These are phyloP conservation scores for Neoconidiobolus thromboides DNA, from an alignment of 371 early-diverging fungal species.

Conservation along the genomic window DNA sequence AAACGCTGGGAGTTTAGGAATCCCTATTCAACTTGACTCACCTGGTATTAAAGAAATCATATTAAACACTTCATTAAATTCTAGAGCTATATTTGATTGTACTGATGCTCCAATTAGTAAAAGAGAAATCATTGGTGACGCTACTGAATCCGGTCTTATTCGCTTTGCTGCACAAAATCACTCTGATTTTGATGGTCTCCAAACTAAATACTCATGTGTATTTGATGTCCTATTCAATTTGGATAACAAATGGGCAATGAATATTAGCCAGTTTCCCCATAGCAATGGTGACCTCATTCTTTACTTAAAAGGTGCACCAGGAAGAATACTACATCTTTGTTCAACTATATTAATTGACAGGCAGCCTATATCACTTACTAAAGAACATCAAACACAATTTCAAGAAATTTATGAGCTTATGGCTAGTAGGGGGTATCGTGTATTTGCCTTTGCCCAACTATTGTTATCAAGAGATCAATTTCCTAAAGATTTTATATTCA, in stretches of 20 bases:
- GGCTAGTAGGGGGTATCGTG: slow-evolving; percentile 85
- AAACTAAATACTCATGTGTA: slow-evolving; percentile 52
- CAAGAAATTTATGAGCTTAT: slow-evolving; percentile 55
- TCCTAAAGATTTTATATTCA: slow-evolving; percentile 48
- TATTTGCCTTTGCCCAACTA: slow-evolving; percentile 74
- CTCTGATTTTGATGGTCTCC: slow-evolving; percentile 36
- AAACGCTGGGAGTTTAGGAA: slow-evolving; percentile 28
- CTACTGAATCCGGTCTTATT: slow-evolving; percentile 78
- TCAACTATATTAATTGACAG: slow-evolving; percentile 28
- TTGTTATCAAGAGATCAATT: slow-evolving; percentile 36
- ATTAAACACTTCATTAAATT: slow-evolving; percentile 49
- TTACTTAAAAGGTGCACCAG: slow-evolving; percentile 88
- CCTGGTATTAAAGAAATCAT: slow-evolving; percentile 47
- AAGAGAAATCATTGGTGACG: slow-evolving; percentile 65
- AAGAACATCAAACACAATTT: slow-evolving; percentile 33
- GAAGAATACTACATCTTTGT: slow-evolving; percentile 66
- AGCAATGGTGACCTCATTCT: slow-evolving; percentile 40
- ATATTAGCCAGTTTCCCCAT: slow-evolving; percentile 56
- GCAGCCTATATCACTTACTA: slow-evolving; percentile 26
- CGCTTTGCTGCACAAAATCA: slow-evolving; percentile 50
- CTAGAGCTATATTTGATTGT: slow-evolving; percentile 68
- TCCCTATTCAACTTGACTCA: slow-evolving; percentile 17
- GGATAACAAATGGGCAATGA: slow-evolving; percentile 84
- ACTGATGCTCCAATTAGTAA: slow-evolving; percentile 58
- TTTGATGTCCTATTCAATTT: slow-evolving; percentile 95